Evolutionary conservation across 345 rosid species (phyloP).

Genomic region (Salix brachista): DNA sequence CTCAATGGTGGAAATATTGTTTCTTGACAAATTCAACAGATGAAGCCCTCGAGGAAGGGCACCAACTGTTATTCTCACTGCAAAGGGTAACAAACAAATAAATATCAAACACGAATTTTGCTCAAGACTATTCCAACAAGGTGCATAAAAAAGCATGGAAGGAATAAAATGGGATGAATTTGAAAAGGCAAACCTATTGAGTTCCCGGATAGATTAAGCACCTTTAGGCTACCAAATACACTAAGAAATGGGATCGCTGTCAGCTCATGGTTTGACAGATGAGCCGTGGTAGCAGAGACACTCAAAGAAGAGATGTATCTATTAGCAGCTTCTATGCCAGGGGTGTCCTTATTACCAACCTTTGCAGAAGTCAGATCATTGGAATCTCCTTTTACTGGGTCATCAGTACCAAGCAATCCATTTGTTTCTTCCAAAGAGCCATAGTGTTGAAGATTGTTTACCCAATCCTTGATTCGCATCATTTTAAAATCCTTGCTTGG

Average conservation of each 20-base stretch:
- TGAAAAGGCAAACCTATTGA: constrained; percentile 55
- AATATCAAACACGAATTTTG: not conserved
- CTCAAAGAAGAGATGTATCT: constrained; percentile 66
- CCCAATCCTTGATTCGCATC: constrained; percentile 85
- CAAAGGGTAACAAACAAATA: not conserved
- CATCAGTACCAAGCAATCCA: constrained; percentile 33
- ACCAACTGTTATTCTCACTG: constrained; percentile 81
- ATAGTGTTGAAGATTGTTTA: constrained; percentile 67
- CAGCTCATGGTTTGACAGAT: constrained; percentile 70
- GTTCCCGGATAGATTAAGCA: constrained; percentile 87
- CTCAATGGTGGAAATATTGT: constrained; percentile 75
- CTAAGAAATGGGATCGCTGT: constrained; percentile 71
- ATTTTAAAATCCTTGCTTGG: constrained; percentile 60
- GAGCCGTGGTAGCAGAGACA: constrained; percentile 66
- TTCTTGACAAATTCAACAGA: constrained; percentile 68
- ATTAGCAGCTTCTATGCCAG: constrained; percentile 76
- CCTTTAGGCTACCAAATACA: constrained; percentile 68
- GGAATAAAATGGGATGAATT: not conserved
- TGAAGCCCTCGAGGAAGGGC: constrained; percentile 96
- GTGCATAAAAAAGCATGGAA: not conserved
- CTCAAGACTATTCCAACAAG: not conserved
- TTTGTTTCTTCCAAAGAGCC: constrained; percentile 46
- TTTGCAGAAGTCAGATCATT: constrained; percentile 35
- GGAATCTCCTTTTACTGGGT: constrained; percentile 34
- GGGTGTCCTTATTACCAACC: constrained; percentile 48